phyloP scores from a whole-genome alignment of 2,329 filamentous ascomycete genomes.

The Claviceps fusiformis region DNA sequence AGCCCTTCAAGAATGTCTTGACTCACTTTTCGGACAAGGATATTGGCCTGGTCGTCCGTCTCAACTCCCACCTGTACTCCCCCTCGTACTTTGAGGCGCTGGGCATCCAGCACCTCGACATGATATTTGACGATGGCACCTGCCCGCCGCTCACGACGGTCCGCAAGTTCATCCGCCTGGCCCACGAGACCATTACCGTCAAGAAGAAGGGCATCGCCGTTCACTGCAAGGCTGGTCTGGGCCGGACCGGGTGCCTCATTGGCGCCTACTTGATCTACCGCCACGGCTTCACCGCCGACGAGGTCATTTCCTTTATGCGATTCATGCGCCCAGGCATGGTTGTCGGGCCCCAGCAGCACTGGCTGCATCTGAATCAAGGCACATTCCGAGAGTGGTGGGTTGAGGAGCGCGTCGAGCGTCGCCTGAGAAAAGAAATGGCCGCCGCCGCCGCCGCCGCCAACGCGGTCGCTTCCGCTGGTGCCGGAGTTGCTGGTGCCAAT shows the following conservation, averaged over 20 bases:
- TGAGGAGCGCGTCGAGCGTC: constrained; percentile 67
- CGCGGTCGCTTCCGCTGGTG: too few species aligned
- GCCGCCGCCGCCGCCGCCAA: constrained; percentile 11
- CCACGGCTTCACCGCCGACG: constrained; percentile 93
- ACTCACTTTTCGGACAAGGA: constrained; percentile 77
- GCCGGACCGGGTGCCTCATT: constrained; percentile 89
- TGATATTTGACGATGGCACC: constrained; percentile 98
- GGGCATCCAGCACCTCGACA: constrained; percentile 90
- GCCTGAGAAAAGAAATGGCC: constrained; percentile 45
- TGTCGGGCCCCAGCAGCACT: constrained; percentile 95
- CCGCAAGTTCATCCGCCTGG: constrained; percentile 84
- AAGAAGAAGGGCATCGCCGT: constrained; percentile 91
- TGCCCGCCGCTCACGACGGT: constrained; percentile 85
- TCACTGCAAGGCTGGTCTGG: constrained; percentile 95
- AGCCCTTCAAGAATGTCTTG: constrained; percentile 91
- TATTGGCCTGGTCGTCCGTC: constrained; percentile 82
- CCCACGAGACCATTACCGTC: constrained; percentile 84
- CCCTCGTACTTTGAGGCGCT: constrained; percentile 94
- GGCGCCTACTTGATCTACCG: constrained; percentile 96
- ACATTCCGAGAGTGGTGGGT: constrained; percentile 99
- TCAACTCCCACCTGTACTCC: constrained; percentile 93
- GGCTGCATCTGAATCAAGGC: constrained; percentile 93
- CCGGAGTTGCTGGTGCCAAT: constrained; percentile 16
- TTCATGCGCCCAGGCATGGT: constrained; percentile 99
- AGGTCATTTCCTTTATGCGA: constrained; percentile 94